Percentiles rank a stretch among this genome's conserved stretches.
Conservation (phyloP, 2,329 filamentous ascomycete genomes). For the Diplocarpon rosae region DNA sequence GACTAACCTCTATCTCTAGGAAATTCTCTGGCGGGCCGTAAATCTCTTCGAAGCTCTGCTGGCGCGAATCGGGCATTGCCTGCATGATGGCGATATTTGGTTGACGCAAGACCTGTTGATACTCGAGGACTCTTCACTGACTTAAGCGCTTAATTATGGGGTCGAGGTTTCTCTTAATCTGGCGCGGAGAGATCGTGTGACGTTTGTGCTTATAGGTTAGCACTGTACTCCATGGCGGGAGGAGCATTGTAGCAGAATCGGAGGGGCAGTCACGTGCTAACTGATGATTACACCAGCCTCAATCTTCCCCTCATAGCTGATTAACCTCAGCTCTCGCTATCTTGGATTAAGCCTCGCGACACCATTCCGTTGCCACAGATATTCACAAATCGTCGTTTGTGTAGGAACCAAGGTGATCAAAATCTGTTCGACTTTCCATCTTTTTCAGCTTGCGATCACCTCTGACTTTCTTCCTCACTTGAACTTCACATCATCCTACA, state of each 20-base stretch:
- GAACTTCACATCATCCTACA: background rate
- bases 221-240: too few species aligned
- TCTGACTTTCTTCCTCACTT: background rate
- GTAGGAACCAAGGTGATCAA: too few species aligned
- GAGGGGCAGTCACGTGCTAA: too few species aligned
- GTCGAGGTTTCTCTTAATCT: background rate
- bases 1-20: slow-evolving; percentile 82
- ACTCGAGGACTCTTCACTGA: background rate
- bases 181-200: background rate
- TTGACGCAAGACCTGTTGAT: slow-evolving; percentile 9
- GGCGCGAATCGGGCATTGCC: slow-evolving; percentile 61
- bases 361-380: too few species aligned
- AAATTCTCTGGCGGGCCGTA: slow-evolving; percentile 98
- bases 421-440: too few species aligned
- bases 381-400: too few species aligned
- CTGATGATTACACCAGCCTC: too few species aligned
- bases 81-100: slow-evolving; percentile 35
- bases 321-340: too few species aligned
- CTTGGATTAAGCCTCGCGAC: too few species aligned
- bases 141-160: background rate
- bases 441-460: too few species aligned
- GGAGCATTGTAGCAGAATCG: too few species aligned
- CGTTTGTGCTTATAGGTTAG: background rate
- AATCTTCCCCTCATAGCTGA: too few species aligned
- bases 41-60: slow-evolving; percentile 97